These are phyloP conservation scores for Fragilariopsis cylindrus DNA, from an alignment of 108 stramenopile species.

Conservation along the genomic window DNA sequence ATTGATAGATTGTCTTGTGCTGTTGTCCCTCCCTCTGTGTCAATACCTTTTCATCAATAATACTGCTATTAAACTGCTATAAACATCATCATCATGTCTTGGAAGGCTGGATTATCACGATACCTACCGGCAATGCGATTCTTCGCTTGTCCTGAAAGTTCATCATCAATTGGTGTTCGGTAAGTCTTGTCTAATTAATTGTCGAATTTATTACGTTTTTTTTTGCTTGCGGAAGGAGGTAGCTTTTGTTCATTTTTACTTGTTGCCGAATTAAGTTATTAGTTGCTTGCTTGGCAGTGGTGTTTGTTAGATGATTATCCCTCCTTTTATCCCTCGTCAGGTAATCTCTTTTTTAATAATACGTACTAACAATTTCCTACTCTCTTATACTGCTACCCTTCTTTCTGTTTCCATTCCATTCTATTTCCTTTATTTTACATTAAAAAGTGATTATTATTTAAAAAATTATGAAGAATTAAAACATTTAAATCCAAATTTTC, in stretches of 20 bases:
- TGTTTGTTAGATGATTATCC: too few species aligned
- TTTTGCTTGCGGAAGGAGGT: too few species aligned
- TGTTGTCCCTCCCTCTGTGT: too few species aligned
- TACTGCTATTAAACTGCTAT: neutral
- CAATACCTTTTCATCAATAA: too few species aligned
- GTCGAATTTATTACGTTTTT: too few species aligned
- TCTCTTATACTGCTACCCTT: neutral
- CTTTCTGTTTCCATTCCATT: conserved; percentile 11
- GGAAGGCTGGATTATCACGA: conserved; percentile 83
- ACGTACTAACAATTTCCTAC: too few species aligned
- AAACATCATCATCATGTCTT: conserved; percentile 62
- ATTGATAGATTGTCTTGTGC: too few species aligned
- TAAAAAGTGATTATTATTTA: conserved; percentile 59
- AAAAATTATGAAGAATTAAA: conserved; percentile 81
- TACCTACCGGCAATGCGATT: conserved; percentile 80
- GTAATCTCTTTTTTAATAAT: too few species aligned
- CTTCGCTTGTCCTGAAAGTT: conserved; percentile 85
- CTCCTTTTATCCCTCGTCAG: too few species aligned
- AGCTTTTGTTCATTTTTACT: too few species aligned
- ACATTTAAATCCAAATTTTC: conserved; percentile 79
- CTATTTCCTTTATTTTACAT: neutral
- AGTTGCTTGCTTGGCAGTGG: neutral
- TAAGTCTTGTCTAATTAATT: conserved; percentile 37
- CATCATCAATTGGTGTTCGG: conserved; percentile 82
- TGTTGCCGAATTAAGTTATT: conserved; percentile 5